These are phyloP conservation scores for Moringa oleifera DNA, from an alignment of 345 rosid genomes.

Conservation along the genomic window DNA sequence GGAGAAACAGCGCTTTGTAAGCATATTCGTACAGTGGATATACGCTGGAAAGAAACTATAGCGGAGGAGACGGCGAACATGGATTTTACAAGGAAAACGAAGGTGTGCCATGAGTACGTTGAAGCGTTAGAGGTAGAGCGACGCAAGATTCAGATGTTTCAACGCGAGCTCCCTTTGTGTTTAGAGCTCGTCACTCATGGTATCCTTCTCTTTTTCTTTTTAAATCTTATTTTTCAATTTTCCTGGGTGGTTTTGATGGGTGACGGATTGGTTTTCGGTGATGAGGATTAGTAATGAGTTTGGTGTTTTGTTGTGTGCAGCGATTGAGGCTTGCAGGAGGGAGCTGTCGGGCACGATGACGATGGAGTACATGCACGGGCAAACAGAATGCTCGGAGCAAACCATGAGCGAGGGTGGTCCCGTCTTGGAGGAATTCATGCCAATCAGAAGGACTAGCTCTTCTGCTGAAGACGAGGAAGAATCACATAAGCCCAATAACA, in stretches of 20 bases:
- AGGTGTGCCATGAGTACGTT: constrained; percentile 53
- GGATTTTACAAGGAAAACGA: constrained; percentile 48
- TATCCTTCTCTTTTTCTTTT: constrained; percentile 9
- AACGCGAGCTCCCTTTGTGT: constrained; percentile 93
- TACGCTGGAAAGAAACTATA: not conserved
- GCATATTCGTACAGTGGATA: not conserved
- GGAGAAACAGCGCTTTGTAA: not conserved
- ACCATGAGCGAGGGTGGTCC: constrained; percentile 66
- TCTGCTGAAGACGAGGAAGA: constrained; percentile 40
- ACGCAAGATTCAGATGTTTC: constrained; percentile 85
- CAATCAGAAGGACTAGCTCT: constrained; percentile 45
- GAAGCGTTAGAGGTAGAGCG: constrained; percentile 81
- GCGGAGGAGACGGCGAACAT: constrained; percentile 8
- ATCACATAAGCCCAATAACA: constrained; percentile 29
- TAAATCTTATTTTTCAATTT: no score
- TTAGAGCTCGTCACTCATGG: constrained; percentile 90
- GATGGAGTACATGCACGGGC: constrained; percentile 48
- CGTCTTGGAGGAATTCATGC: constrained; percentile 76
- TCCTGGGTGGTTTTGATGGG: not conserved
- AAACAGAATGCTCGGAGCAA: constrained; percentile 83
- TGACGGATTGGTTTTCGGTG: not conserved
- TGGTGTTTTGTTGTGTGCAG: constrained; percentile 32
- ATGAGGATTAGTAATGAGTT: not conserved
- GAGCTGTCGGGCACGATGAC: constrained; percentile 65
- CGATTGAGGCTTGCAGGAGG: constrained; percentile 71